Base-by-base conservation (phyloP, 1,284 basidiomycete genomes). In the Trichosporon sp. region DNA sequence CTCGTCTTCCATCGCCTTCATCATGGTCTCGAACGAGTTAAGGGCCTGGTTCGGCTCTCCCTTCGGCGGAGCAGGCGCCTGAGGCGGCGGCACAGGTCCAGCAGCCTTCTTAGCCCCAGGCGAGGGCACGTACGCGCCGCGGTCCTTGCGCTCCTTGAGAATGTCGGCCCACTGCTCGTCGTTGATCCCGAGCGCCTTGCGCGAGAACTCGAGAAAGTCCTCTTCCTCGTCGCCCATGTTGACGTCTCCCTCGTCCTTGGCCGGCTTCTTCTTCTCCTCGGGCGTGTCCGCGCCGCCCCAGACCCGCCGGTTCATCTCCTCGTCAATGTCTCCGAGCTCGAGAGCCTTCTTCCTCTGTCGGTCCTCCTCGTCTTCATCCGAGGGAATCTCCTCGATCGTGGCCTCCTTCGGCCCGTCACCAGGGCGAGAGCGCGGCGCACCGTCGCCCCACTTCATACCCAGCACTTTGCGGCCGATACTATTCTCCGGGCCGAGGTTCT, bases 1-100 rank as follows among this genome's bases (percentile, higher is more conserved):
- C 77, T 96, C 92, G 19, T 86, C 88, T 76, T 98, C 96, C 91
- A 98, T 93, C 1, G 93, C 93, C 78, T 90, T 88, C 96, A 98
- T 98, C 51, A 98, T 91, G 6, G 91, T 89, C 78, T 98, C 96
- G 76, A 98, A 98, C 0, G 92, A 93, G 80, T 94, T 88, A n/a
- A 98, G 86, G 66, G 90, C 88, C 4, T 89, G 87, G 79, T 94
- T 85, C 10, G 77, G 76, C 38, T 67, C 59, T 7, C 65, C 31
- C 37, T 67, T 21, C 35, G 16, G 21, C 26, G 66, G 10, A 8
- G 66, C 37, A n/a, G 59, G 21, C 16, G 14, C 11, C 3, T 31
- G 40, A 5, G 67, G 21, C 3, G 16, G 10, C 16, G 21, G n/a
- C 21, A 67, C 51, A 16, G 21, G 26, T 1, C 66, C 68, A 5